Conservation (phyloP, 495 filamentous ascomycete species). For the Collariella sp. region DNA sequence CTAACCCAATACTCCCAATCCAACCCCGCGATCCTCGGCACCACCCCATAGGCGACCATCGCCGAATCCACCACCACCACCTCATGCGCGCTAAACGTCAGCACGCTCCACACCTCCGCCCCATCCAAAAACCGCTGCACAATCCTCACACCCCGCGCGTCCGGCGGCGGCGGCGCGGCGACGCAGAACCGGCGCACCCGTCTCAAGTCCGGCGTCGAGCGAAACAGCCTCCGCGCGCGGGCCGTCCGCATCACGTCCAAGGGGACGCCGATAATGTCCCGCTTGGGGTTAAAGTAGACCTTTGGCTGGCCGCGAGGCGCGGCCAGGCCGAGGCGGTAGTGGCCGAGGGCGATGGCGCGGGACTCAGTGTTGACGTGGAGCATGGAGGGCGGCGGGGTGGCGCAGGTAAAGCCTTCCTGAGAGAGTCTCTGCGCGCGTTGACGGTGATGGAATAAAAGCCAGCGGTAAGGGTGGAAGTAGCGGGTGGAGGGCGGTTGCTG, state of each 20-base stretch:
- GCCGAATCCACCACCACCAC: not conserved
- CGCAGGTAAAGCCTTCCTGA: slow-evolving; percentile 13
- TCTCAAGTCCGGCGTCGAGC: slow-evolving; percentile 2
- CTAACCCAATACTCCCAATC: not conserved
- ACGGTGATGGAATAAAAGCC: not conserved
- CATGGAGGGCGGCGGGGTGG: slow-evolving; percentile 10
- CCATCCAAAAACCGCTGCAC: not conserved
- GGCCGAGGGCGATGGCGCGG: too few species aligned
- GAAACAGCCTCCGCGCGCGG: slow-evolving; percentile 10
- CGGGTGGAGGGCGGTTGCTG: not conserved
- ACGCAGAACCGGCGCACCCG: too few species aligned
- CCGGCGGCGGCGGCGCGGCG: too few species aligned
- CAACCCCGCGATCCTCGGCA: not conserved
- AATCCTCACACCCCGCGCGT: not conserved
- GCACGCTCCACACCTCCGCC: not conserved
- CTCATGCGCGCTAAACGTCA: not conserved
- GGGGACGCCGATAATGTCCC: slow-evolving; percentile 23
- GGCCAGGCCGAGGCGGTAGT: too few species aligned
- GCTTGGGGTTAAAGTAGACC: not conserved
- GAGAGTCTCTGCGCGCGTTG: not conserved
- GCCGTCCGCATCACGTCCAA: slow-evolving; percentile 4
- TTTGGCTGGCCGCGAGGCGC: too few species aligned
- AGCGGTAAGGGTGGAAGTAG: not conserved
- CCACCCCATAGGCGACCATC: not conserved
- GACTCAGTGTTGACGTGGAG: slow-evolving; percentile 27